Base-by-base conservation (phyloP, 2,329 filamentous ascomycete genomes). In the Sporothrix globosa region DNA sequence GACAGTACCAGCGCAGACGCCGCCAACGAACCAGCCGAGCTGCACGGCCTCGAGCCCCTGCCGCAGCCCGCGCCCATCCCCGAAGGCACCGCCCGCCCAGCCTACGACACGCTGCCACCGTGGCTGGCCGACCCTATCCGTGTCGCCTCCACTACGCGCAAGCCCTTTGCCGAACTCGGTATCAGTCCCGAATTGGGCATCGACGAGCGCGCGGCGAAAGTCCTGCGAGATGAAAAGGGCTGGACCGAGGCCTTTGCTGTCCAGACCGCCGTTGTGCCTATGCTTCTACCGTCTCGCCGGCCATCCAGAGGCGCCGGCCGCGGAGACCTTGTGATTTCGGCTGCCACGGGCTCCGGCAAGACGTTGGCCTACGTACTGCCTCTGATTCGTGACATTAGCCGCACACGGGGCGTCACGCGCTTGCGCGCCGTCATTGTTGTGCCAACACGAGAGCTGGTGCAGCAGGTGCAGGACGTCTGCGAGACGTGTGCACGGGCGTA, bases 301-400 rank as follows among this genome's bases (percentile, higher is more conserved):
- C 48, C 50, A 4, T 34, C 41, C 13, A 34, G 11, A 14, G 63
- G 70, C 44, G 46, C 13, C 48, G 65, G 52, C 85, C 88, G 86
- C 1, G 91, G 92, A 5, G 96, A 99, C 78, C 80, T 99, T 4
- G 90, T 97, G 58, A 90, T 99, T 2, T 96, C 93, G 9, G 96
- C 96, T 0, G 92, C 95, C 1, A 99, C 96, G 0, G 96, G 96
- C 10, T 98, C 96, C 0, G 96, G 96, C 70, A 99, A 99, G 78
- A 99, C 96, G 0, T 80, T 99, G 19, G 91, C 95, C 0, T 99
- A 99, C 76, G 88, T 95, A 0, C 82, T 99, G 2, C 96, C 96
- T 0, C 88, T 99, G 71, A 86, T 97, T 4, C 88, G 93, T 60
- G 89, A 91, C 67, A 82, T 99, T 65, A 90, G 90, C 74, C 83